phyloP scores from a whole-genome alignment of 345 rosid species.

The Salix caprea region DNA sequence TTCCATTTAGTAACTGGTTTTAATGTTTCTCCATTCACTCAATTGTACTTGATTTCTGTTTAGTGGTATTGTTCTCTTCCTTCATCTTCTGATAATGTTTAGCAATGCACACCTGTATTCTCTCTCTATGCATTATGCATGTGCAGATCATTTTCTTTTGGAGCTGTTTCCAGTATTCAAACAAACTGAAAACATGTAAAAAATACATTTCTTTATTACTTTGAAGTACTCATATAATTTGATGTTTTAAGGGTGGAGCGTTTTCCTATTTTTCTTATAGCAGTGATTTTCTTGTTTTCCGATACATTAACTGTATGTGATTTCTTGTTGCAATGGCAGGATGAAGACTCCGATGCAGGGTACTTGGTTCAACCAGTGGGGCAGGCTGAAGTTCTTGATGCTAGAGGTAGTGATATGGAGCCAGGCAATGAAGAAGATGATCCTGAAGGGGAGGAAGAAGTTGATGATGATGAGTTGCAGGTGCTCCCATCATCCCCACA shows the following conservation, averaged over 20 bases:
- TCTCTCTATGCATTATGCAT: neutral
- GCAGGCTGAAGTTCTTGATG: conserved; percentile 46
- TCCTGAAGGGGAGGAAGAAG: conserved; percentile 41
- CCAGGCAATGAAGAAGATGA: conserved; percentile 46
- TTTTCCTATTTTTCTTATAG: neutral
- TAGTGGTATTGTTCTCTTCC: neutral
- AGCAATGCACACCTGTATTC: neutral
- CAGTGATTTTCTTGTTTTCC: neutral
- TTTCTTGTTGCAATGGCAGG: conserved; percentile 35
- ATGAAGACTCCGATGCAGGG: conserved; percentile 56
- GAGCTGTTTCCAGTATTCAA: neutral
- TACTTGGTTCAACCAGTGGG: conserved; percentile 58
- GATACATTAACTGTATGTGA: neutral
- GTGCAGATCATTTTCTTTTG: neutral
- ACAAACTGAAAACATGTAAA: neutral
- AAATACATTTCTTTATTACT: neutral
- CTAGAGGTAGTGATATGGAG: conserved; percentile 43
- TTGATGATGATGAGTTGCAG: conserved; percentile 23
- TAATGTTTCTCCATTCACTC: no score
- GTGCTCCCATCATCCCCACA: conserved; percentile 36
- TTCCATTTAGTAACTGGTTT: no score
- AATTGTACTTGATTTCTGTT: neutral
- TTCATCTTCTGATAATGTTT: neutral
- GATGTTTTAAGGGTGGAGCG: neutral
- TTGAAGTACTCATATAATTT: neutral